Percentiles rank a stretch among this genome's conserved stretches.
phyloP scores from a whole-genome alignment of 345 rosid genomes.

The Salix caprea region DNA sequence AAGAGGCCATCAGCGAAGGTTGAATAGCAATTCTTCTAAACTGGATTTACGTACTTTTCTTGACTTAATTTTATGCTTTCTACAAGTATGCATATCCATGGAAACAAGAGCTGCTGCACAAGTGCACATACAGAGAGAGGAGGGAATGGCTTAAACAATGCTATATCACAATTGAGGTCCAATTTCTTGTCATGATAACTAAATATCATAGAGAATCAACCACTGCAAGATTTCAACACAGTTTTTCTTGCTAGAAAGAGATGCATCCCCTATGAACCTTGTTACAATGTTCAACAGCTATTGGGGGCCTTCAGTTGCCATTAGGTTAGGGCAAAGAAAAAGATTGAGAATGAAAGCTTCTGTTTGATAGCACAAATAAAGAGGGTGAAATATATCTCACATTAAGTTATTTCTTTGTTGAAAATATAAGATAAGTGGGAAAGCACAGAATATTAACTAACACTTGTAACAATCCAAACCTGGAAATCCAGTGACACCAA shows the following conservation, averaged over 20 bases:
- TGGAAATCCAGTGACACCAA: slow-evolving; percentile 91
- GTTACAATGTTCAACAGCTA: background rate
- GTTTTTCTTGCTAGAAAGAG: background rate
- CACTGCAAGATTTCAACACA: background rate
- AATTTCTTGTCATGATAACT: background rate
- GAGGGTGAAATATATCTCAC: background rate
- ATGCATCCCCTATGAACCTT: background rate
- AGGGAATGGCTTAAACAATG: background rate
- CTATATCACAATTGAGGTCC: background rate
- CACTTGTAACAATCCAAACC: slow-evolving; percentile 40
- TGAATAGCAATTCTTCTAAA: background rate
- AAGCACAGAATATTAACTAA: background rate
- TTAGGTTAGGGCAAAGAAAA: background rate
- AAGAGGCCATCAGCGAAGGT: background rate
- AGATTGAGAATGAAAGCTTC: background rate
- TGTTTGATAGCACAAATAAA: background rate
- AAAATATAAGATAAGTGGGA: background rate
- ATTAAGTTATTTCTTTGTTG: background rate
- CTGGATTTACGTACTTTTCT: background rate
- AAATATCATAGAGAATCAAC: background rate
- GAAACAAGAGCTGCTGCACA: background rate
- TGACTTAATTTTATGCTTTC: background rate
- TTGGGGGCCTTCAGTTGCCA: background rate
- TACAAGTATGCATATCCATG: background rate
- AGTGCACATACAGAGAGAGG: background rate